Base-by-base conservation (phyloP, 192 early-diverging fungal species). In the Irineochytrium annulatum region DNA sequence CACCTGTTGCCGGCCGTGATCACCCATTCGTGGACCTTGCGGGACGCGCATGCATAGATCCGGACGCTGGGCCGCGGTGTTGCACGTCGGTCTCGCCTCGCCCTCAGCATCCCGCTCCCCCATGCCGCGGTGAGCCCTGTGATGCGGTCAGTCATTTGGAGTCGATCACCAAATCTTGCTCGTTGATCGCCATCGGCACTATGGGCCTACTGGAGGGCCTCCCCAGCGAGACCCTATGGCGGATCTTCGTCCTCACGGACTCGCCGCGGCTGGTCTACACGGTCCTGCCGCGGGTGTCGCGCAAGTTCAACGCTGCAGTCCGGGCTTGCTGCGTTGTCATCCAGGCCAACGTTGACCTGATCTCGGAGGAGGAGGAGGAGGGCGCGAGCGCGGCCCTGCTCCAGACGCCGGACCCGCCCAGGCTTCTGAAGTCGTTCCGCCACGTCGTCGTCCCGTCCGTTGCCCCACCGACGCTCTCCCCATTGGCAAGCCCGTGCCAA, bases 311-410 rank as follows among this genome's bases (percentile, higher is more conserved):
- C 22, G 19, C 24, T 20, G 53, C 56, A 14, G 19, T 63, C 11
- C 26, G 51, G 34, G 19, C 26, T 24, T 22, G 62, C 1, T 63
- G 53, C 0, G 46, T 31, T 22, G 53, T 53, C 19, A 43, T 63
- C 19, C 20, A 56, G 1, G 62, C 39, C 22, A 63, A 63, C 44
- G 39, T 63, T 30, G 49, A 55, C 53, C 53, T 63, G 24, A 56
- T 63, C 16, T 29, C 44, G 31, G 53, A 63, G 46, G 62, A 63
- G 37, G 60, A 62, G 6, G 62, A 63, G 30, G 62, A 63, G n/a
- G 62, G 53, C 30, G 19, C 24, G 1, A 56, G n/a, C 1, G 34
- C 37, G 17, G 35, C 62, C 1, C 29, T 63, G 34, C 34, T 63
- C 17, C 52, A 63, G 28, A 43, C 13, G 6, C 62, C 62, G 28